A percentile compares a stretch with the other conserved stretches of the same genome.
These are phyloP conservation scores for Aureobasidium sp. DNA, from an alignment of 2,329 filamentous ascomycete genomes.

Conservation along the genomic window DNA sequence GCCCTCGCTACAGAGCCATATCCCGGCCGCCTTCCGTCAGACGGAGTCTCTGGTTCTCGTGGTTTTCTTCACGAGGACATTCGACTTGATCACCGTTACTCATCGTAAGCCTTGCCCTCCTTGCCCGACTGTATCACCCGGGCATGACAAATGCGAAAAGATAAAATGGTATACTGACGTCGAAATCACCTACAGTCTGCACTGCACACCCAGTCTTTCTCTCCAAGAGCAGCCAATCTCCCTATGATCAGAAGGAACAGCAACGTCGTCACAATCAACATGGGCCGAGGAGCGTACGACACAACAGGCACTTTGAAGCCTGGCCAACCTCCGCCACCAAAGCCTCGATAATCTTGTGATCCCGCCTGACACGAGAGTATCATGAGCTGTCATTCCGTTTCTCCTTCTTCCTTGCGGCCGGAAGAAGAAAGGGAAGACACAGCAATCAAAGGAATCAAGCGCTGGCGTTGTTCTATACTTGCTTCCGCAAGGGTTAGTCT, in stretches of 20 bases:
- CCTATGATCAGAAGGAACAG: conserved; percentile 36
- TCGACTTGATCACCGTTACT: conserved; percentile 9
- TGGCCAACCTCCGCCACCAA: conserved; percentile 30
- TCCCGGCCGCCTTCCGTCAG: neutral
- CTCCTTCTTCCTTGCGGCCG: conserved; percentile 4
- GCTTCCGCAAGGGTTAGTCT: conserved; percentile 11
- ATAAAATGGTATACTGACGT: conserved; percentile 3
- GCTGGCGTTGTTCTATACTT: conserved; percentile 9
- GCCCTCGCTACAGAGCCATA: conserved; percentile 8
- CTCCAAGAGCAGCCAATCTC: neutral
- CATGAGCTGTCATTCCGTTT: conserved; percentile 3
- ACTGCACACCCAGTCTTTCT: neutral
- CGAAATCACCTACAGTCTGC: neutral
- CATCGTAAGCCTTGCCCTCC: conserved; percentile 12
- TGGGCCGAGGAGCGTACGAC: conserved; percentile 43
- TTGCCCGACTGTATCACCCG: conserved; percentile 8
- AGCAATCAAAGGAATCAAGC: conserved; percentile 7
- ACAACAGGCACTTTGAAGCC: conserved; percentile 43
- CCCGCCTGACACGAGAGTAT: neutral
- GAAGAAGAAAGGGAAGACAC: neutral
- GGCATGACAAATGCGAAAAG: conserved; percentile 8
- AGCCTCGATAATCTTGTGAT: conserved; percentile 13
- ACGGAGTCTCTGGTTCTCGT: conserved; percentile 3
- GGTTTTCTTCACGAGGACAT: conserved; percentile 10
- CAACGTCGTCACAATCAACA: conserved; percentile 32